A percentile compares a stretch with the other conserved stretches of the same genome.
phyloP scores from a whole-genome alignment of 805 yeast genomes.

The Teunomyces barrocoloradensis region DNA sequence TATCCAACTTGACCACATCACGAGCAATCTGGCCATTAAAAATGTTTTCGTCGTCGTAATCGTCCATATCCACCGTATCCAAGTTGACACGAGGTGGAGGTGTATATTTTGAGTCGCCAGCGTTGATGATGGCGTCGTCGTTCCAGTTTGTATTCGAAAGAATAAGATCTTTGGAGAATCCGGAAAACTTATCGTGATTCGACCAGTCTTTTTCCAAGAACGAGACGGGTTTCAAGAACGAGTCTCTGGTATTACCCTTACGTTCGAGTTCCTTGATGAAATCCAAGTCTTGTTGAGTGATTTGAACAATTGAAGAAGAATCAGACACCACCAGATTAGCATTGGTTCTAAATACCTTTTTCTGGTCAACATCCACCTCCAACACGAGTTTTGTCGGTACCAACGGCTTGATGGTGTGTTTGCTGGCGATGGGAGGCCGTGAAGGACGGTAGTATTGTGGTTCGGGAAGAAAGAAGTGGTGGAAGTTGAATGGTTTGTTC shows the following conservation, averaged over 20 bases:
- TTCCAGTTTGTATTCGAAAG: conserved; percentile 80
- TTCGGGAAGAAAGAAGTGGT: conserved; percentile 59
- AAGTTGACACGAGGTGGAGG: conserved; percentile 14
- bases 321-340: neutral
- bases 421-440: conserved; percentile 42
- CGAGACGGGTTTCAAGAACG: conserved; percentile 24
- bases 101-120: conserved; percentile 27
- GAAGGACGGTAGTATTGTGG: conserved; percentile 56
- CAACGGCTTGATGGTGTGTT: conserved; percentile 38
- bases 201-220: conserved; percentile 33
- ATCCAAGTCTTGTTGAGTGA: conserved; percentile 32
- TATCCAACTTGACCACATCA: conserved; percentile 57
- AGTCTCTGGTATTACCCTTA: conserved; percentile 15
- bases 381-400: conserved; percentile 58
- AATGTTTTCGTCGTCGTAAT: conserved; percentile 60
- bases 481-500: conserved; percentile 59
- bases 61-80: conserved; percentile 21
- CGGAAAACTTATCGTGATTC: conserved; percentile 37
- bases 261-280: conserved; percentile 26
- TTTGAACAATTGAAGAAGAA: conserved; percentile 13
- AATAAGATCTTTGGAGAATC: conserved; percentile 53
- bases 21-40: conserved; percentile 60
- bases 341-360: conserved; percentile 45
- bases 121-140: conserved; percentile 59
- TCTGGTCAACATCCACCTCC: conserved; percentile 63